phyloP scores from a whole-genome alignment of 148 eudicot species.

The Vaccinium corymbosum region DNA sequence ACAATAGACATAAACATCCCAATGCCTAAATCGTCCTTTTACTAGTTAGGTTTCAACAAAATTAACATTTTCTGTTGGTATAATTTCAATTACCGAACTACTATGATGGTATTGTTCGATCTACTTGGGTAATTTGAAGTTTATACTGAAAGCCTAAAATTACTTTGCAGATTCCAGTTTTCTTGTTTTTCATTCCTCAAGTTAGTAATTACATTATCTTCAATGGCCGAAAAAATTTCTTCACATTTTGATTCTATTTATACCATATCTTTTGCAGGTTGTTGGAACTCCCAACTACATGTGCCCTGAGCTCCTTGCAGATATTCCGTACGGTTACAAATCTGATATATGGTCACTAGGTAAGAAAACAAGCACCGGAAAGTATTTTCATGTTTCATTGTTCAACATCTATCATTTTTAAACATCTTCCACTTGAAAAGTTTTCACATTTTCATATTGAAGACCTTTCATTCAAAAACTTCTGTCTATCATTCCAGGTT shows the following conservation, averaged over 20 bases:
- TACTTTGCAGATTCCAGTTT: not conserved
- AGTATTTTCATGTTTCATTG: not conserved
- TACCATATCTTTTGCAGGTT: constrained; percentile 33
- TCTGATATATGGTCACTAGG: constrained; percentile 96
- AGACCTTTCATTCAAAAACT: not conserved
- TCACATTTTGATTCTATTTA: not conserved
- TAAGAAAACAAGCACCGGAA: constrained; percentile 25
- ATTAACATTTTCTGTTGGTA: not conserved
- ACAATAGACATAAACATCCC: not conserved
- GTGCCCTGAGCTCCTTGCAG: constrained; percentile 90
- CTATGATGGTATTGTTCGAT: not conserved
- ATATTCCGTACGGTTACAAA: constrained; percentile 81
- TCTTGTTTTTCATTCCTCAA: not conserved
- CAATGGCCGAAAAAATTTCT: not conserved
- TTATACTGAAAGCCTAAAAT: constrained; percentile 8
- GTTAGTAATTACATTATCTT: not conserved
- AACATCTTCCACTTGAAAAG: not conserved
- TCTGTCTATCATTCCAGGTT: constrained; percentile 44
- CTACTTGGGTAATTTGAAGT: not conserved
- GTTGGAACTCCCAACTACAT: constrained; percentile 81
- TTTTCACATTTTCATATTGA: not conserved
- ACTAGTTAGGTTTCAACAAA: too few relatives aligned
- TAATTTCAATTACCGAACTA: not conserved
- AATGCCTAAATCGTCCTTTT: not conserved
- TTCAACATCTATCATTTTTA: not conserved